Conservation (phyloP, 805 yeast species). For the Saturnispora sekii region DNA sequence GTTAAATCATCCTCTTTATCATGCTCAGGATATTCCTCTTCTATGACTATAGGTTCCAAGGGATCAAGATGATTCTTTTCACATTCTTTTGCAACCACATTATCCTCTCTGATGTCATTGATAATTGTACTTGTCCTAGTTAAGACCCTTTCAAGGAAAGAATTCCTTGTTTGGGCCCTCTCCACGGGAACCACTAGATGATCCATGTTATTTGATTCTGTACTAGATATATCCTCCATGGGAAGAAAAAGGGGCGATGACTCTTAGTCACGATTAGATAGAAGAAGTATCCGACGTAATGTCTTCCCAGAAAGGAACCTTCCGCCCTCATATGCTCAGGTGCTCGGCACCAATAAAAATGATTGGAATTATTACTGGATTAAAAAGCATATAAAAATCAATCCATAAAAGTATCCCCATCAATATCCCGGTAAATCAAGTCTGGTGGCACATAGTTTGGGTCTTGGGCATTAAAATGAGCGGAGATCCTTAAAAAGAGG, state of each 20-base stretch:
- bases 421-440: conserved; percentile 29
- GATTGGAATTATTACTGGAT: no score
- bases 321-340: neutral
- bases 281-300: conserved; percentile 12
- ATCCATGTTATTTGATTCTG: neutral
- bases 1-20: neutral
- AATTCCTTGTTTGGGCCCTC: neutral
- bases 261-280: no score
- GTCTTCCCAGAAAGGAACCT: conserved; percentile 1
- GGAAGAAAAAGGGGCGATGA: no score
- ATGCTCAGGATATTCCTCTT: neutral
- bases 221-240: neutral
- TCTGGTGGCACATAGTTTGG: conserved; percentile 5
- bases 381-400: neutral
- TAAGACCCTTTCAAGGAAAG: conserved; percentile 4
- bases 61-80: neutral
- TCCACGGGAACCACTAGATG: neutral
- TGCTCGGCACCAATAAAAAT: conserved; percentile 2
- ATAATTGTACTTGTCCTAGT: conserved; percentile 20
- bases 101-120: conserved; percentile 24
- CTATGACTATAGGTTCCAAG: neutral
- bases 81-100: conserved; percentile 17
- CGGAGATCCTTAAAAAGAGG: conserved; percentile 6
- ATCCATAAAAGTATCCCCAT: conserved; percentile 1
- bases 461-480: conserved; percentile 4